phyloP scores from a whole-genome alignment of 768 basidiomycete genomes.

The Trametes punicea region DNA sequence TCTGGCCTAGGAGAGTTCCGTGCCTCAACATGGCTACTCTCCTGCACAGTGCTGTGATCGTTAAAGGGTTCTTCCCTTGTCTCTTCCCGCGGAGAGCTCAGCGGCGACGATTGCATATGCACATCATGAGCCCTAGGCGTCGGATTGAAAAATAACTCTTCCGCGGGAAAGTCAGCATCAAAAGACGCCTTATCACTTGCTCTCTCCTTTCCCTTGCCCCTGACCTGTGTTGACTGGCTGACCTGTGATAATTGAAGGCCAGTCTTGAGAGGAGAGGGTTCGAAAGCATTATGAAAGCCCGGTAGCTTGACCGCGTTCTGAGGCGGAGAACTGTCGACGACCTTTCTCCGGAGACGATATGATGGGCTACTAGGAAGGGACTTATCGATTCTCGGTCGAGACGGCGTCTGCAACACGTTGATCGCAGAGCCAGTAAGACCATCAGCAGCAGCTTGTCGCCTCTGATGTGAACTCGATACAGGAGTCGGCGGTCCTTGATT shows the following conservation, averaged over 20 bases:
- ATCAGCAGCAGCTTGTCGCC: slow-evolving; percentile 35
- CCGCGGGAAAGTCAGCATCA: neutral
- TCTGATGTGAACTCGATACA: slow-evolving; percentile 39
- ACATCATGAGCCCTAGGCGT: neutral
- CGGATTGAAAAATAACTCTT: slow-evolving; percentile 19
- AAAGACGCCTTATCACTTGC: neutral
- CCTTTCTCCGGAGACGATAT: neutral
- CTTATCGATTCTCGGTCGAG: slow-evolving; percentile 34
- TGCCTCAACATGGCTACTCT: slow-evolving; percentile 18
- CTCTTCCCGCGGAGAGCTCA: neutral
- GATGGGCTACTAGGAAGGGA: slow-evolving; percentile 17
- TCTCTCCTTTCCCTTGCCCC: slow-evolving; percentile 22
- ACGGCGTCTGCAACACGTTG: slow-evolving; percentile 34
- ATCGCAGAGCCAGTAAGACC: slow-evolving; percentile 28
- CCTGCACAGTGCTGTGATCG: slow-evolving; percentile 19
- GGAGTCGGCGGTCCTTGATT: slow-evolving; percentile 41
- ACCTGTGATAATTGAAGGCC: slow-evolving; percentile 11
- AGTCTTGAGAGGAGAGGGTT: slow-evolving; percentile 7
- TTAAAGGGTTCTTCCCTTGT: neutral
- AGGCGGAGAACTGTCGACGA: slow-evolving; percentile 6
- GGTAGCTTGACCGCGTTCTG: slow-evolving; percentile 24
- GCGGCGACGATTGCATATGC: neutral
- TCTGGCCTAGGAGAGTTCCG: slow-evolving; percentile 6
- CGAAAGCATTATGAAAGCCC: slow-evolving; percentile 30
- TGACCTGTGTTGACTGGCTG: slow-evolving; percentile 9